These are phyloP conservation scores for Candida chilensis DNA, from an alignment of 805 yeast species.

Conservation along the genomic window DNA sequence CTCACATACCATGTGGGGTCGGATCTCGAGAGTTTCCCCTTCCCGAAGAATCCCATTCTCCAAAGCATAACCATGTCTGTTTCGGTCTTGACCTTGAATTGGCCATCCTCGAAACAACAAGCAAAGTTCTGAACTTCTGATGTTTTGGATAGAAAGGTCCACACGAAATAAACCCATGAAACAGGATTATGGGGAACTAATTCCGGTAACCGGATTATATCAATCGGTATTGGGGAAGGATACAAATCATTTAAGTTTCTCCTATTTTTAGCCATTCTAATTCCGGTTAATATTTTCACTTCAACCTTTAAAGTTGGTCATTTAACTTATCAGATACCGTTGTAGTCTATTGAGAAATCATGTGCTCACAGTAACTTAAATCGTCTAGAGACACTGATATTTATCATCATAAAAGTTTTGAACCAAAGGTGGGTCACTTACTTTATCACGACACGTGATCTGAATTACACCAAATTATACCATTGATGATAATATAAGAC, in stretches of 20 bases:
- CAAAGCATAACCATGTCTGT: constrained; percentile 53
- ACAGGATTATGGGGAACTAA: constrained; percentile 59
- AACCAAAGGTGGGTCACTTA: too few species aligned
- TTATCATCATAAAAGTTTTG: constrained; percentile 20
- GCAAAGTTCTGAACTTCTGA: constrained; percentile 1
- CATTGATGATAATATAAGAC: too few species aligned
- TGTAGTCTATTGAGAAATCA: constrained; percentile 86
- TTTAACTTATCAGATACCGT: constrained; percentile 75
- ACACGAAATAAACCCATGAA: constrained; percentile 45
- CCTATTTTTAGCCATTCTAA: constrained; percentile 18
- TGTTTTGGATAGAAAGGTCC: constrained; percentile 16
- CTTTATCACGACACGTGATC: too few species aligned
- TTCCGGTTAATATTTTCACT: constrained; percentile 7
- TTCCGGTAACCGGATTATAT: constrained; percentile 37
- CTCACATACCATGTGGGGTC: constrained; percentile 89
- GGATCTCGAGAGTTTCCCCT: constrained; percentile 80
- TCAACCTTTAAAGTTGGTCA: constrained; percentile 1
- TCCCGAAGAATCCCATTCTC: constrained; percentile 89
- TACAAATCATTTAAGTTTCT: constrained; percentile 19
- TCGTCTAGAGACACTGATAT: constrained; percentile 33
- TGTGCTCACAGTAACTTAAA: constrained; percentile 53
- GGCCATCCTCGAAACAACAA: constrained; percentile 8
- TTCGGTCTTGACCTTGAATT: constrained; percentile 31
- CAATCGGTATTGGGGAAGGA: constrained; percentile 48
- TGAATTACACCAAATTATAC: too few species aligned